Evolutionary conservation across 257 asterid genomes (phyloP).

Genomic region (Gentiana dahurica): DNA sequence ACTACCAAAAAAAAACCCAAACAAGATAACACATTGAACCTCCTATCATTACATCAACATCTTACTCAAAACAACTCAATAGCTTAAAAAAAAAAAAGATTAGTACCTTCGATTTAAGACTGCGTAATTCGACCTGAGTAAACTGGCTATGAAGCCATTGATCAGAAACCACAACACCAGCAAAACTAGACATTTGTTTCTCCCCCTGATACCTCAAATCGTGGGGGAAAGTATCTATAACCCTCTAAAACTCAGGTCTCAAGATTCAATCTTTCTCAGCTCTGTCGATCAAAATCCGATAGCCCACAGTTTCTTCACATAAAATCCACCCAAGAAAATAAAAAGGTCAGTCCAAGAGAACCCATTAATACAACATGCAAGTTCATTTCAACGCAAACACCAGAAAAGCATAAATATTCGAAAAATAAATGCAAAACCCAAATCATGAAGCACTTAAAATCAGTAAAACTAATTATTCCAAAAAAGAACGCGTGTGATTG

Average conservation of each 20-base stretch:
- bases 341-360: not conserved
- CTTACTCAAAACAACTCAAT: not conserved
- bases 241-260: not conserved
- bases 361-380: slow-evolving; percentile 10
- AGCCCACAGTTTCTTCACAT: slow-evolving; percentile 1
- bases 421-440: slow-evolving; percentile 8
- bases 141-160: slow-evolving; percentile 97
- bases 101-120: slow-evolving; percentile 72
- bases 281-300: slow-evolving; percentile 13
- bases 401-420: not conserved
- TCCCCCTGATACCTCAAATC: slow-evolving; percentile 31
- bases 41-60: slow-evolving; percentile 12
- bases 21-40: slow-evolving; percentile 11
- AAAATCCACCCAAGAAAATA: slow-evolving; percentile 6
- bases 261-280: slow-evolving; percentile 3
- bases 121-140: slow-evolving; percentile 86
- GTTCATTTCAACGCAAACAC: slow-evolving; percentile 1
- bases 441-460: slow-evolving; percentile 16
- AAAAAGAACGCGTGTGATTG: not conserved
- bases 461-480: not conserved
- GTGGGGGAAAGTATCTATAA: slow-evolving; percentile 5
- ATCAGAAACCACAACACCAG: slow-evolving; percentile 83
- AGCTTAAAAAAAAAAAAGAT: slow-evolving; percentile 3
- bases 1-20: slow-evolving; percentile 27
- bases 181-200: slow-evolving; percentile 62